A percentile compares a stretch with the other conserved stretches of the same genome.
Evolutionary conservation across 306 rosid genomes (phyloP).

Genomic region (Glycine soja): DNA sequence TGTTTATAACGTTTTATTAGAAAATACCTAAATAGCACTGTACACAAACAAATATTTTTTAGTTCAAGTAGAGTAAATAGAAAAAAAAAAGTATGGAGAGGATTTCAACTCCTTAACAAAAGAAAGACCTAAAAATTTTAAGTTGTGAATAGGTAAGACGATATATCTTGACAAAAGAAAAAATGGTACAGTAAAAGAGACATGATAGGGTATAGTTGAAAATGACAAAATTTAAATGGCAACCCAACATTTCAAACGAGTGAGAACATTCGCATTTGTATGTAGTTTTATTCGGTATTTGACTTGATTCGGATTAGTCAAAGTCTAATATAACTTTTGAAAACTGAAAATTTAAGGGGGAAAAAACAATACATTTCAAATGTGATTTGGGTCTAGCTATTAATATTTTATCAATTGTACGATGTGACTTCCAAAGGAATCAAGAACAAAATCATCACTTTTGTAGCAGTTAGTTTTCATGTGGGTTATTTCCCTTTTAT

Average conservation of each 20-base stretch:
- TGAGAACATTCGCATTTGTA: not conserved
- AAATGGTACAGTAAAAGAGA: not conserved
- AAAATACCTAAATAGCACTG: not conserved
- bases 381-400: not conserved
- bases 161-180: not conserved
- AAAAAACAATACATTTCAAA: not conserved
- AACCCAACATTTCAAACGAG: not conserved
- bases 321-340: not conserved
- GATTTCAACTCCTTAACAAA: not conserved
- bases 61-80: not conserved
- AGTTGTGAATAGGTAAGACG: not conserved
- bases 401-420: not conserved
- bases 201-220: not conserved
- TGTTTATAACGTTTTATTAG: not conserved
- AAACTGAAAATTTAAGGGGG: not conserved
- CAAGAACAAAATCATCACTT: conserved; percentile 29
- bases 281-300: not conserved
- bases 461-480: not conserved
- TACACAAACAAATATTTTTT: not conserved
- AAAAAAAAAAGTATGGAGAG: not conserved
- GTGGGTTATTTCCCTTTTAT: not conserved
- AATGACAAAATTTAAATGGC: not conserved
- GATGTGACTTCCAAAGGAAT: conserved; percentile 9
- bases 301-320: not conserved
- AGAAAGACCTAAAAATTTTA: not conserved